Conservation (phyloP, 208 protist species). For the Jaenimonas drosophilae region DNA sequence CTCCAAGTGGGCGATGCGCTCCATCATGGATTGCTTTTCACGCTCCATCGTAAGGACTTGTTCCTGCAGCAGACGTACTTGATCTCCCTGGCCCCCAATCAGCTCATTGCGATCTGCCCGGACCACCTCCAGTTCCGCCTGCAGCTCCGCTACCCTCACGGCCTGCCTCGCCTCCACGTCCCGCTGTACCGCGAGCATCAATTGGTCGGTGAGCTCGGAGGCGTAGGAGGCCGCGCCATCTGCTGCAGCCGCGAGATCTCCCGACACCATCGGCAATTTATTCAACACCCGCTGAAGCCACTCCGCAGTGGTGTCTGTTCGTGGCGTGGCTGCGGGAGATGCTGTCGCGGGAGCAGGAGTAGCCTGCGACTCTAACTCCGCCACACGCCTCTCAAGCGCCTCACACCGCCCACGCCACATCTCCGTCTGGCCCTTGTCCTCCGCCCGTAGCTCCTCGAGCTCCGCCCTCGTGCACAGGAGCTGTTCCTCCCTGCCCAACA, state of each 20-base stretch:
- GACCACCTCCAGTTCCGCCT: conserved; percentile 54
- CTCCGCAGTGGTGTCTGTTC: too few species aligned
- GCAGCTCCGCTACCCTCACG: conserved; percentile 15
- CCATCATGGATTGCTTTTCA: conserved; percentile 6
- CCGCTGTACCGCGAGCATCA: background rate
- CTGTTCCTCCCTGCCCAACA: conserved; percentile 40
- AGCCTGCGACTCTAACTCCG: too few species aligned
- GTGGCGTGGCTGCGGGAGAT: too few species aligned
- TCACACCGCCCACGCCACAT: too few species aligned
- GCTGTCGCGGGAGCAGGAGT: too few species aligned
- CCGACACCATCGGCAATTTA: too few species aligned
- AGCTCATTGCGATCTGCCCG: conserved; percentile 60
- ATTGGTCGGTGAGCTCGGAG: too few species aligned
- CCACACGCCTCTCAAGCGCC: too few species aligned
- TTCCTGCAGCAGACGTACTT: conserved; percentile 27
- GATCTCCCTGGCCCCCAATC: conserved; percentile 39
- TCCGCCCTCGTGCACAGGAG: conserved; percentile 11
- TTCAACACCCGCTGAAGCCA: too few species aligned
- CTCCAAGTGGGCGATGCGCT: conserved; percentile 1
- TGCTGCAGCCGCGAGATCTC: too few species aligned
- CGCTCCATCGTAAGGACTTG: conserved; percentile 26
- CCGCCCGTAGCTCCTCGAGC: conserved; percentile 4
- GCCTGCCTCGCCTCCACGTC: conserved; percentile 1
- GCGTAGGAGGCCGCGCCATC: too few species aligned
- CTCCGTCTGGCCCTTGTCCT: too few species aligned